Conservation (phyloP, 306 rosid species). For the Hippophae tibetana region DNA sequence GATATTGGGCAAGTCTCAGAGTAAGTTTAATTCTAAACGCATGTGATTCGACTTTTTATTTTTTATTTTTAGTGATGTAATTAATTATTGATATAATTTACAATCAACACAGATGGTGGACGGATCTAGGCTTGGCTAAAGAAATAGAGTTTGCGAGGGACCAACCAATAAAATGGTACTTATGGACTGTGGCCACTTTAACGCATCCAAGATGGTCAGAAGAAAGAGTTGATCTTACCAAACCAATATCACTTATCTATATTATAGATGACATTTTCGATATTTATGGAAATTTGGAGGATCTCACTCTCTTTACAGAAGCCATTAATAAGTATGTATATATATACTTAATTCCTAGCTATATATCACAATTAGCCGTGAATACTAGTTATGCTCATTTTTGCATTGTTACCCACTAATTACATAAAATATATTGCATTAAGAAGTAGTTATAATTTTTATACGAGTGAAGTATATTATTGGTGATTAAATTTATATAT, state of each 20-base stretch:
- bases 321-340: constrained; percentile 34
- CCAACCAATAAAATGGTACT: constrained; percentile 70
- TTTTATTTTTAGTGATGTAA: background rate
- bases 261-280: constrained; percentile 62
- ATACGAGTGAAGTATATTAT: too few species aligned
- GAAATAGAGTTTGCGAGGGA: constrained; percentile 44
- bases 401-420: too few species aligned
- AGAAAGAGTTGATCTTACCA: constrained; percentile 59
- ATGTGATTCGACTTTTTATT: too few species aligned
- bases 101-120: constrained; percentile 50
- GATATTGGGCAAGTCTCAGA: too few species aligned
- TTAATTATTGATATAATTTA: background rate
- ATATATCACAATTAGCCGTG: too few species aligned
- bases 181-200: constrained; percentile 44
- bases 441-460: too few species aligned
- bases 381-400: too few species aligned
- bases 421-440: too few species aligned
- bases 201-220: constrained; percentile 36
- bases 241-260: constrained; percentile 52
- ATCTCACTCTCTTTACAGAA: constrained; percentile 51
- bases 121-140: constrained; percentile 35
- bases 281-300: constrained; percentile 45
- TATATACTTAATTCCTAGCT: too few species aligned
- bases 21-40: too few species aligned
- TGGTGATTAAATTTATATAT: too few species aligned